Base-by-base conservation (phyloP, 805 yeast genomes). In the Saccharomycopsis malanga region DNA sequence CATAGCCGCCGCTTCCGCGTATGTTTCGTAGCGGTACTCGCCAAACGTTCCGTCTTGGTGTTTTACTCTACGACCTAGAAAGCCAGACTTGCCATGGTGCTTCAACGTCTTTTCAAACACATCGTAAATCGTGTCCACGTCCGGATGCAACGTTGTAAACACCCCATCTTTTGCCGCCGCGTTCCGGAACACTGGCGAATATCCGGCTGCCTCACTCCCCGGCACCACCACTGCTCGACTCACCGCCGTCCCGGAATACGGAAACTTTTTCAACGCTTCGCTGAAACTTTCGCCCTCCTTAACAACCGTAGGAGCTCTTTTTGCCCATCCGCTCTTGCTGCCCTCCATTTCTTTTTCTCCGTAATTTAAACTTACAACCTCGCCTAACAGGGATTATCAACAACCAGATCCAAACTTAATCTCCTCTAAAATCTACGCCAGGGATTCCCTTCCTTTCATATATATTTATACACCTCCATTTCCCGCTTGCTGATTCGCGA, bases 161-260 rank as follows among this genome's bases (percentile, higher is more conserved):
- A 46, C 18, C 3, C 46, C 43, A 22, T 61, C 66, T 17, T 64
- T 59, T 4, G 66, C 53, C 14, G 61, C 57, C 9, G 61, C 60
- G 55, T 69, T 77, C 46, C 87, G 63, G 57, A 70, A 81, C 5
- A 74, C 58, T 2, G 75, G 70, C 22, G 83, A 74, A 59, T 61
- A 73, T 4, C 79, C 81, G 2, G 64, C 64, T 43, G 61, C 55
- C 22, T 59, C 55, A 18, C 71, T 53, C 20, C 67, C 67, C 4
- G 46, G 35, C 4, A 44, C 32, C 36, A 18, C 18, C 7, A 57
- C 57, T 3, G 67, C 49, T 18, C 18, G 6, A 18, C 6, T 10
- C 6, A 32, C 6, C 9, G 12, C 36, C 18, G 9, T 32, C 18
- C 36, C 15, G 9, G 12, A 5, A n/a, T 32, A 32, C 15, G 36